These are phyloP conservation scores for Eucommia ulmoides DNA, from an alignment of 257 asterid species.

Conservation along the genomic window DNA sequence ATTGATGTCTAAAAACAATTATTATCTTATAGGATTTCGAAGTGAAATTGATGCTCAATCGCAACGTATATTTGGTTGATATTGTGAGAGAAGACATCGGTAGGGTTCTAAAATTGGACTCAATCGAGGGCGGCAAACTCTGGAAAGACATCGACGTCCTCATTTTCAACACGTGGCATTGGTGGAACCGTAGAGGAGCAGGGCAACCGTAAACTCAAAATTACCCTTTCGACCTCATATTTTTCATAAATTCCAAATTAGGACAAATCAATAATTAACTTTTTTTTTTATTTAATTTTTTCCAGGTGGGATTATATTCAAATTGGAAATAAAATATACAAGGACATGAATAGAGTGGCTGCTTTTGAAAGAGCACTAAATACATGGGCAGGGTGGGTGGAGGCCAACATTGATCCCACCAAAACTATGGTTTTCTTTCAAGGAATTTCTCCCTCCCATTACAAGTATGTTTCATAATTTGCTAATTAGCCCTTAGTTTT, in stretches of 20 bases:
- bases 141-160: slow-evolving; percentile 63
- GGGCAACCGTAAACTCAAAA: slow-evolving; percentile 50
- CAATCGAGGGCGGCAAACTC: slow-evolving; percentile 45
- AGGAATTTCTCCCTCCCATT: slow-evolving; percentile 94
- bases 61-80: slow-evolving; percentile 56
- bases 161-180: slow-evolving; percentile 81
- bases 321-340: slow-evolving; percentile 36
- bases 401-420: slow-evolving; percentile 53
- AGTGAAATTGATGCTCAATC: slow-evolving; percentile 52
- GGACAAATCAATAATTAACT: too few species aligned
- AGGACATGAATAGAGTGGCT: slow-evolving; percentile 69
- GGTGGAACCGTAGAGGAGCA: slow-evolving; percentile 80
- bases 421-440: slow-evolving; percentile 64
- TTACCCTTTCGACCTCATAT: neutral
- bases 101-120: slow-evolving; percentile 49
- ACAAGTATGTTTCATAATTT: slow-evolving; percentile 38
- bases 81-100: slow-evolving; percentile 36
- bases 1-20: too few species aligned
- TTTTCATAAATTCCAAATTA: neutral
- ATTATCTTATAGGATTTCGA: slow-evolving; percentile 38
- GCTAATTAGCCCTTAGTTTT: too few species aligned
- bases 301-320: slow-evolving; percentile 77
- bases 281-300: neutral
- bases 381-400: slow-evolving; percentile 88
- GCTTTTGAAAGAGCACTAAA: slow-evolving; percentile 67